A percentile compares a stretch with the other conserved stretches of the same genome.
These are phyloP conservation scores for Xenosphaeropsis pyriputrescens DNA, from an alignment of 2,329 filamentous ascomycete genomes.

Conservation along the genomic window DNA sequence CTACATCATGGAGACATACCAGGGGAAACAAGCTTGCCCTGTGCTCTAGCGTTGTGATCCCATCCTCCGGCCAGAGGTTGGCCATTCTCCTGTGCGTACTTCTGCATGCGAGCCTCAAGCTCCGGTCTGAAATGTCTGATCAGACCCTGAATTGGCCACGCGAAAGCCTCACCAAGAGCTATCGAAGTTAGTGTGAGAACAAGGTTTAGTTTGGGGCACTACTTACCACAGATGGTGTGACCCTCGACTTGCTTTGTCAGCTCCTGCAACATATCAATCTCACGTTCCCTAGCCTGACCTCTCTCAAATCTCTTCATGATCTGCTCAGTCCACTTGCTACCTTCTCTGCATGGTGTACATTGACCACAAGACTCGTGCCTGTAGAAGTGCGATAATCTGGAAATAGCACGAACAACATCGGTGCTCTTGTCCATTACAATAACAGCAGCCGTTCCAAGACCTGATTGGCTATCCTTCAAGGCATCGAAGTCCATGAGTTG, in stretches of 20 bases:
- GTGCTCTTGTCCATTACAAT: slow-evolving; percentile 99
- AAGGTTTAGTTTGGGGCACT: background rate
- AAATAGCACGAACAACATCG: slow-evolving; percentile 88
- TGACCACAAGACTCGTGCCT: slow-evolving; percentile 97
- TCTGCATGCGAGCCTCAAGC: slow-evolving; percentile 78
- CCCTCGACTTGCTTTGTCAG: slow-evolving; percentile 98
- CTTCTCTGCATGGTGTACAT: slow-evolving; percentile 98
- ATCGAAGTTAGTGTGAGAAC: slow-evolving; percentile 5
- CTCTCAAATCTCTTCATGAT: slow-evolving; percentile 96
- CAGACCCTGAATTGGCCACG: slow-evolving; percentile 95
- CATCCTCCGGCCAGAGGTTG: slow-evolving; percentile 75
- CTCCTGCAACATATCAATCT: slow-evolving; percentile 99
- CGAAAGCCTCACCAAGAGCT: slow-evolving; percentile 93
- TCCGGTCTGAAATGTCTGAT: slow-evolving; percentile 98
- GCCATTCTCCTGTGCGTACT: slow-evolving; percentile 59
- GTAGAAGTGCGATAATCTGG: slow-evolving; percentile 90
- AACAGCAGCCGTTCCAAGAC: slow-evolving; percentile 91
- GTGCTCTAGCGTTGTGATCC: slow-evolving; percentile 56
- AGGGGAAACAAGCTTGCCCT: slow-evolving; percentile 76
- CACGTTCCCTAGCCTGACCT: slow-evolving; percentile 72
- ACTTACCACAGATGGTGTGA: slow-evolving; percentile 89
- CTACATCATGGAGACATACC: slow-evolving; percentile 53
- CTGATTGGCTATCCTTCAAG: slow-evolving; percentile 93
- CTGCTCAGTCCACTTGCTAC: slow-evolving; percentile 97
- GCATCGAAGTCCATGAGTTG: slow-evolving; percentile 99